These are phyloP conservation scores for Tetragonia tetragonoides DNA, from an alignment of 148 eudicot species.

Conservation along the genomic window DNA sequence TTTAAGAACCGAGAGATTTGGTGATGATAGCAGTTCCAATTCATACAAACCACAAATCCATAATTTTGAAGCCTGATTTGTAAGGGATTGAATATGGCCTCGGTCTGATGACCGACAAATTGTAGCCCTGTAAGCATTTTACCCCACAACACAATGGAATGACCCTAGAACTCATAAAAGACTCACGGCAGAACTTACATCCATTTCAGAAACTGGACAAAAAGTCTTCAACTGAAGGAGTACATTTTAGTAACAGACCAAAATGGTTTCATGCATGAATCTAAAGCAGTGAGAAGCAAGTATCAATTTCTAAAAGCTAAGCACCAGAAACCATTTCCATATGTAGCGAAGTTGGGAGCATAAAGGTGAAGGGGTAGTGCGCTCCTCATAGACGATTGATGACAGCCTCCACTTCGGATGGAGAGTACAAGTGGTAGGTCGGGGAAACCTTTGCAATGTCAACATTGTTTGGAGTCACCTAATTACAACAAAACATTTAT, in stretches of 20 bases:
- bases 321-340: not conserved
- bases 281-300: constrained; percentile 1
- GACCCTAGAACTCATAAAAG: too few species aligned
- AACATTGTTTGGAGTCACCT: constrained; percentile 98
- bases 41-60: too few species aligned
- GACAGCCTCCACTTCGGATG: constrained; percentile 90
- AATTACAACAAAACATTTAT: too few species aligned
- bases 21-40: too few species aligned
- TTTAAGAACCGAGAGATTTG: too few species aligned
- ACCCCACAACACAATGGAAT: too few species aligned
- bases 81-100: too few species aligned
- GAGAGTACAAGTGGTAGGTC: constrained; percentile 83
- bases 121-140: too few species aligned
- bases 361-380: not conserved
- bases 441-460: constrained; percentile 97
- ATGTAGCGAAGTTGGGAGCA: not conserved
- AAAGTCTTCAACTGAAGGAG: not conserved
- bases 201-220: too few species aligned
- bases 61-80: too few species aligned
- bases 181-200: too few species aligned
- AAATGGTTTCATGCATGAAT: constrained; percentile 3
- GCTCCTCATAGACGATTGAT: constrained; percentile 68
- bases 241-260: constrained; percentile 1
- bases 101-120: too few species aligned
- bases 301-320: not conserved